Evolutionary conservation across 2,329 filamentous ascomycete species (phyloP).

Genomic region (Ceratocystis diversiconidia): DNA sequence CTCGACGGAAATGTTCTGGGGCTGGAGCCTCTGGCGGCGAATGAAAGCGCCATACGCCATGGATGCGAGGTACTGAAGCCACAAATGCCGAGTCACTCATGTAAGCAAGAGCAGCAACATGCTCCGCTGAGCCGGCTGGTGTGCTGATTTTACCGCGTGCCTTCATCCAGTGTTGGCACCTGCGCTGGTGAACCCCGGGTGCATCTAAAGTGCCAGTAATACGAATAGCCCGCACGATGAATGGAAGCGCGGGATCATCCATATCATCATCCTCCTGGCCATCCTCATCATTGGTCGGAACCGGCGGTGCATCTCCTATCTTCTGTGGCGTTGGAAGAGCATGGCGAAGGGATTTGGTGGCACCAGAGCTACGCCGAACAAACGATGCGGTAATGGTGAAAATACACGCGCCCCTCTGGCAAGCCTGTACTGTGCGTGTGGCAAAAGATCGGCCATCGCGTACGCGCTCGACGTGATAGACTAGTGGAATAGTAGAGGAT

Average conservation of each 20-base stretch:
- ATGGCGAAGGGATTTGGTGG: constrained; percentile 45
- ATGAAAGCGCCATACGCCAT: constrained; percentile 63
- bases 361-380: constrained; percentile 48
- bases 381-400: constrained; percentile 95
- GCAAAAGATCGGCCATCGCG: constrained; percentile 80
- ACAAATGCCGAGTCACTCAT: constrained; percentile 91
- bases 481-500: constrained; percentile 66
- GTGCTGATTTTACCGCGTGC: constrained; percentile 60
- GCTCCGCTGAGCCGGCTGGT: constrained; percentile 60
- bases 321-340: constrained; percentile 41
- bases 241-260: constrained; percentile 35
- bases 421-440: constrained; percentile 88
- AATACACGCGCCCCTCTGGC: constrained; percentile 76
- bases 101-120: constrained; percentile 80
- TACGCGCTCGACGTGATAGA: constrained; percentile 91
- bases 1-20: constrained; percentile 10
- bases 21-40: constrained; percentile 30
- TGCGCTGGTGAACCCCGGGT: constrained; percentile 48
- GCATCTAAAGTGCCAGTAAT: constrained; percentile 27
- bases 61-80: constrained; percentile 68
- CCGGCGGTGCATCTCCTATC: constrained; percentile 27
- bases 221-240: constrained; percentile 33
- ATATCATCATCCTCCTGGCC: constrained; percentile 32
- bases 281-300: constrained; percentile 27
- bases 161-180: constrained; percentile 59